Conservation (phyloP, 768 basidiomycete genomes). For the Sporobolomyces roseus region DNA sequence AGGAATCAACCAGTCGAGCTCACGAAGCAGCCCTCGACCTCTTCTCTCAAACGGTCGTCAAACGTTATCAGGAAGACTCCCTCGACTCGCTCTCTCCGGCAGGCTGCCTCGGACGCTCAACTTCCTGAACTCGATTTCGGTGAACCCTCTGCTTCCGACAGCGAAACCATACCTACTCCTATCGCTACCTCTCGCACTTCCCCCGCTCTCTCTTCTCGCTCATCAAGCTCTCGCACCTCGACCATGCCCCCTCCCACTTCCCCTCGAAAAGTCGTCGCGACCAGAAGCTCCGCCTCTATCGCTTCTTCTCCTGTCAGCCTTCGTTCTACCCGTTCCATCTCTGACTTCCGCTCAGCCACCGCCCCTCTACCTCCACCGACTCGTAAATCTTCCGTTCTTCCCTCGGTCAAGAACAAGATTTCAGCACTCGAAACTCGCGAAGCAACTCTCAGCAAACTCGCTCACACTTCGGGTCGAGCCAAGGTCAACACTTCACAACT, state of each 20-base stretch:
- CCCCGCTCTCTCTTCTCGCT: constrained; percentile 7
- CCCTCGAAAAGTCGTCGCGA: constrained; percentile 20
- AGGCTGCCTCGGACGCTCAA: background rate
- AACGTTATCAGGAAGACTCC: constrained; percentile 18
- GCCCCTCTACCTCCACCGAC: constrained; percentile 1
- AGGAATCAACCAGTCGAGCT: background rate
- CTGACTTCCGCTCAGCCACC: constrained; percentile 18
- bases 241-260: constrained; percentile 4
- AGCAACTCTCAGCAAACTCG: constrained; percentile 45
- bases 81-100: constrained; percentile 22
- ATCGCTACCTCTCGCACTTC: background rate
- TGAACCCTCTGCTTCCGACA: constrained; percentile 1
- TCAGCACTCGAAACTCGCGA: constrained; percentile 47
- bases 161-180: constrained; percentile 4
- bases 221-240: constrained; percentile 4
- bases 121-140: constrained; percentile 1
- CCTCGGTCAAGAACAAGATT: constrained; percentile 46
- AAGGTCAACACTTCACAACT: background rate
- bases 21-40: constrained; percentile 20
- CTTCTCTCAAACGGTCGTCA: constrained; percentile 26
- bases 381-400: constrained; percentile 39
- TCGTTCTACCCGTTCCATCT: constrained; percentile 29
- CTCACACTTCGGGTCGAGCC: constrained; percentile 22
- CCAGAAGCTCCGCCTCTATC: constrained; percentile 7
- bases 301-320: constrained; percentile 12